Conservation (phyloP, 768 basidiomycete genomes). For the Coprinopsis marcescibilis region DNA sequence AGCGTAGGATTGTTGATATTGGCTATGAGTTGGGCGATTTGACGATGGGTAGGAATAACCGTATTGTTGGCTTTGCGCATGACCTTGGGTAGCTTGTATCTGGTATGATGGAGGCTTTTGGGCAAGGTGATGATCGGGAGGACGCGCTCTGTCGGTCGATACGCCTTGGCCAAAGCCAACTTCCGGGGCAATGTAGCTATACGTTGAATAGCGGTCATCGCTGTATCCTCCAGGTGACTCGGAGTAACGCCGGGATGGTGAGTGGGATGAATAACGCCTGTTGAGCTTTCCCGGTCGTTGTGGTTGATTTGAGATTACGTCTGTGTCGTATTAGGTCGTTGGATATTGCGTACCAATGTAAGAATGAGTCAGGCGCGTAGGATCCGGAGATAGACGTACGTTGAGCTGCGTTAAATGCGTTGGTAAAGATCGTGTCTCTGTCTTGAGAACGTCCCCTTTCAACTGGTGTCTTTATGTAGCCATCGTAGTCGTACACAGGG, state of each 20-base stretch:
- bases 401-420: constrained; percentile 1
- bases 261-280: not conserved
- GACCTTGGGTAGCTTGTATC: constrained; percentile 4
- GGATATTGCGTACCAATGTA: too few species aligned
- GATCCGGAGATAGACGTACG: not conserved
- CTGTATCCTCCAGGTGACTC: not conserved
- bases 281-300: too few species aligned
- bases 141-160: constrained; percentile 2
- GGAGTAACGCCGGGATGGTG: not conserved
- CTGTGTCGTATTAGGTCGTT: too few species aligned
- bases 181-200: not conserved
- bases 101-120: constrained; percentile 8
- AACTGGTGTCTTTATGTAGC: not conserved
- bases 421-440: not conserved
- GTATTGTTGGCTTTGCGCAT: not conserved
- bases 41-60: not conserved
- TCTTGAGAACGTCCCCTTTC: not conserved
- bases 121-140: constrained; percentile 3
- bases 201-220: not conserved
- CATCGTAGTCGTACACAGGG: constrained; percentile 9
- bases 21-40: not conserved
- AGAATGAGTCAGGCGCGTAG: not conserved
- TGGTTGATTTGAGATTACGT: too few species aligned
- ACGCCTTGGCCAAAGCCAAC: not conserved
- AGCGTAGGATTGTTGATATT: too few species aligned